Evolutionary conservation across 768 basidiomycete species (phyloP), one percentile per base, ranked within the genome.

Genomic region (Russula emetica): DNA sequence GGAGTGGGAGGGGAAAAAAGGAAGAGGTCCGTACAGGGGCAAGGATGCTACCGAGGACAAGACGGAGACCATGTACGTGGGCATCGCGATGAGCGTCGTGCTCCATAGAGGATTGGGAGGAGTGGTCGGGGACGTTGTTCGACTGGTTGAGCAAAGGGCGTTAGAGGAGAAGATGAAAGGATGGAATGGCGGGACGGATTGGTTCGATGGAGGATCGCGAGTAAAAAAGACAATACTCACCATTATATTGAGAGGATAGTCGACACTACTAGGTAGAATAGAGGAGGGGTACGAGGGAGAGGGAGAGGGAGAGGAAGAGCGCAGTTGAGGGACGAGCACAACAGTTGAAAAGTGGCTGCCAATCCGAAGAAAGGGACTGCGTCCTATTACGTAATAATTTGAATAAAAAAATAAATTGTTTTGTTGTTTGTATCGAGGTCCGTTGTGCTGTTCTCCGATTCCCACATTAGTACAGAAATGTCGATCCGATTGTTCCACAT

Each of bases 41-140:
- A 14, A 87, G 73, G 49, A 87, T 85, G 68, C 82, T 84, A 24
- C 85, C 85, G 57, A 87, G 72, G 0, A 82, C 84, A 30, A 84
- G 78, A 42, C 82, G 76, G 28, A 85, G 74, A 9, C 68, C 70
- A 45, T 69, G 55, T 44, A 75, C 68, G 51, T 75, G 72, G 1
- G 70, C 70, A 26, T 74, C 74, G 51, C 67, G 72, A 59, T 73
- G 72, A 20, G 71, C 67, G 62, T 73, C 72, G 30, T 70, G 69
- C 20, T 66, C 60, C 32, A 66, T 45, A 56, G 66, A 36, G 10
- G 63, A 30, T 26, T 42, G 20, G 36, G 32, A n/a, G 30, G 58
- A 7, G 16, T 38, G n/a, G 11, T 64, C 63, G 28, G 44, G 11
- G 2, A 49, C 5, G 28, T 60, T 30, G 18, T 64, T 58, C n/a